Base-by-base conservation (phyloP, 306 rosid genomes). In the Vicia villosa region DNA sequence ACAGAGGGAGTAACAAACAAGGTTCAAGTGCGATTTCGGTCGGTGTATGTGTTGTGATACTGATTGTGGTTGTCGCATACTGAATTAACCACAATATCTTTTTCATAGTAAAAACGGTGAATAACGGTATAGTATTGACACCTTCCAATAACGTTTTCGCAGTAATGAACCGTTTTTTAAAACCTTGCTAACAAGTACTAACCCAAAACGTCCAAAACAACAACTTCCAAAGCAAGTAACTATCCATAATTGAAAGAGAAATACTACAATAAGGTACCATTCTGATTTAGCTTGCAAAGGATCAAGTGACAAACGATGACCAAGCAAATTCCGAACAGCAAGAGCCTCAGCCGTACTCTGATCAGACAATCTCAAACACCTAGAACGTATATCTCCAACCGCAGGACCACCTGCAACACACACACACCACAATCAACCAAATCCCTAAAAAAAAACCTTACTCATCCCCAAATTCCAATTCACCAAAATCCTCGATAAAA, bases 381-480 rank as follows among this genome's bases (percentile, higher is more conserved):
- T 85, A 5, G 98, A 93, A 70, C 98, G 95, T 67, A 92, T 92
- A 70, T 92, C 98, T 75, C 98, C 98, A 36, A 92, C 96, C 38
- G 96, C 98, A 26, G 98, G 98, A 64, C 98, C 98, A 26, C 96
- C 98, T 92, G 73, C 10, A n/a, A 56, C 5, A 24, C 9, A 42
- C n/a, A n/a, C 37, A 0, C 34, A 13, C 26, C 20, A 41, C 32
- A 67, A 68, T 5, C 9, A 38, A 55, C 68, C 67, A 77, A 70
- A 66, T 45, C 64, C 40, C 61, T 26, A 37, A 52, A 57, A 54
- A 47, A n/a, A 4, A 21, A 14, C 6, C 28, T n/a, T n/a, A 15
- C 28, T 50, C 55, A 3, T 20, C 55, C 45, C 65, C 40, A 11
- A 58, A 50, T 1, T 46, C 5, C 3, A 14, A 66, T 37, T 50